Evolutionary conservation across 1,139 yeast species (phyloP).

Genomic region (Suzukiozyma palmioleophila): DNA sequence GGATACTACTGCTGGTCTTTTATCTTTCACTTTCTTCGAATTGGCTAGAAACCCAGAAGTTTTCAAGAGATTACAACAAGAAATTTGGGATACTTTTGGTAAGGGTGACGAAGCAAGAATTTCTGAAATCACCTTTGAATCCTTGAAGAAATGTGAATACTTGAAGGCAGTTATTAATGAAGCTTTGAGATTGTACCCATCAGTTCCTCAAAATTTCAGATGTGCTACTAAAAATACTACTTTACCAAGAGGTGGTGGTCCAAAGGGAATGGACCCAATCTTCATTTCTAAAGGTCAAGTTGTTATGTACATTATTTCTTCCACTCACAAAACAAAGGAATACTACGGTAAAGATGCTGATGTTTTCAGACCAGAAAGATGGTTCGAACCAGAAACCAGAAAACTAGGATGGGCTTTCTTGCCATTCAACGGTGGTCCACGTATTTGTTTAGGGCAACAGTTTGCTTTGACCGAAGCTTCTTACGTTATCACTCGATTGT

Average conservation of each 20-base stretch:
- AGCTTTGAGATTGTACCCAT: constrained; percentile 47
- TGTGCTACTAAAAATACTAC: constrained; percentile 41
- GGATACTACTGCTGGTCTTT: constrained; percentile 55
- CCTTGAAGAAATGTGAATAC: constrained; percentile 46
- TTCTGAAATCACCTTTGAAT: constrained; percentile 33
- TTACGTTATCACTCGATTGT: constrained; percentile 39
- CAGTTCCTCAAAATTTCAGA: constrained; percentile 49
- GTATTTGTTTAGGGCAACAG: constrained; percentile 59
- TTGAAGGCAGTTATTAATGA: constrained; percentile 48
- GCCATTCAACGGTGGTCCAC: constrained; percentile 60
- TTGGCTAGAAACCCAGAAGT: constrained; percentile 19
- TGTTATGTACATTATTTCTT: constrained; percentile 34
- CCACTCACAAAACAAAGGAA: constrained; percentile 37
- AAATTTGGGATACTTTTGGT: constrained; percentile 17
- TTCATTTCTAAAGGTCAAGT: constrained; percentile 39
- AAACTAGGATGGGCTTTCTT: constrained; percentile 48
- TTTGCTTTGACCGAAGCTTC: constrained; percentile 55
- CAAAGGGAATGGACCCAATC: constrained; percentile 37
- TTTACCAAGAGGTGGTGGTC: constrained; percentile 54
- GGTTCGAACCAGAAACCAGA: constrained; percentile 35
- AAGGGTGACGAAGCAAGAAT: constrained; percentile 12
- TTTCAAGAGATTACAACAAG: constrained; percentile 18
- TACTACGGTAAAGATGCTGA: constrained; percentile 45
- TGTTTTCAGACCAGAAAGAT: constrained; percentile 46
- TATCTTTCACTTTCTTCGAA: constrained; percentile 39